Percentiles rank a stretch among this genome's conserved stretches.
Conservation (phyloP, 805 yeast genomes). For the Wickerhamiella galacta region DNA sequence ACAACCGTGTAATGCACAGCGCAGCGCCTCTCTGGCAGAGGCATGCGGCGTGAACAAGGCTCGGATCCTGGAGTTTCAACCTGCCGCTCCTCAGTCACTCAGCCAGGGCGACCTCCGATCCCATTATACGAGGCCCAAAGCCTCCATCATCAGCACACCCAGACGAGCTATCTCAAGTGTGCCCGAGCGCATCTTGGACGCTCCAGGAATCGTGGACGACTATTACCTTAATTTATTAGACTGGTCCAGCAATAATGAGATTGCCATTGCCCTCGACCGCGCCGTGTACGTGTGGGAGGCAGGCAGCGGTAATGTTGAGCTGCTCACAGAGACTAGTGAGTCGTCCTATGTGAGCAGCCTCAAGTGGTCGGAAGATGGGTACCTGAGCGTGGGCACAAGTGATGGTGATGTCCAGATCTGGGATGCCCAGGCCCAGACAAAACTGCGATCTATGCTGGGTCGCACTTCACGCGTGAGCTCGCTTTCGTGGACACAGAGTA, state of each 20-base stretch:
- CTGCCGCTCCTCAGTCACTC: slow-evolving; percentile 54
- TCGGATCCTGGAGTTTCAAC: slow-evolving; percentile 71
- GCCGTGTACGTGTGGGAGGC: slow-evolving; percentile 91
- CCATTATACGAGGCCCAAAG: slow-evolving; percentile 22
- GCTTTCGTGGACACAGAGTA: slow-evolving; percentile 69
- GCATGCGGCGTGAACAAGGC: slow-evolving; percentile 85
- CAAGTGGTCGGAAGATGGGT: slow-evolving; percentile 86
- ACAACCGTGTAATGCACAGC: not conserved
- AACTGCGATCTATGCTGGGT: slow-evolving; percentile 62
- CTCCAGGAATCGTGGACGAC: slow-evolving; percentile 88
- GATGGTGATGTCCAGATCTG: slow-evolving; percentile 82
- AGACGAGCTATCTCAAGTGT: slow-evolving; percentile 58
- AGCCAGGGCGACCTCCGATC: slow-evolving; percentile 21
- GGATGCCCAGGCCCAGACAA: slow-evolving; percentile 70
- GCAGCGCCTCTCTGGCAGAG: slow-evolving; percentile 37
- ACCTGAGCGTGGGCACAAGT: slow-evolving; percentile 65
- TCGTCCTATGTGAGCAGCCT: slow-evolving; percentile 46
- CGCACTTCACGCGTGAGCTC: slow-evolving; percentile 65
- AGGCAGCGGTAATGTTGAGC: slow-evolving; percentile 54
- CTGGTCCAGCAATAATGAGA: slow-evolving; percentile 69
- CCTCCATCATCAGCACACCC: slow-evolving; percentile 20
- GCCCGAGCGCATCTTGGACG: slow-evolving; percentile 88
- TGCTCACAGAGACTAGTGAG: slow-evolving; percentile 23
- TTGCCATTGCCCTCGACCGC: slow-evolving; percentile 78
- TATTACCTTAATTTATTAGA: slow-evolving; percentile 72